Evolutionary conservation across 2,329 filamentous ascomycete species (phyloP), one percentile per base, ranked within the genome.

Genomic region (Talaromyces pinophilus): DNA sequence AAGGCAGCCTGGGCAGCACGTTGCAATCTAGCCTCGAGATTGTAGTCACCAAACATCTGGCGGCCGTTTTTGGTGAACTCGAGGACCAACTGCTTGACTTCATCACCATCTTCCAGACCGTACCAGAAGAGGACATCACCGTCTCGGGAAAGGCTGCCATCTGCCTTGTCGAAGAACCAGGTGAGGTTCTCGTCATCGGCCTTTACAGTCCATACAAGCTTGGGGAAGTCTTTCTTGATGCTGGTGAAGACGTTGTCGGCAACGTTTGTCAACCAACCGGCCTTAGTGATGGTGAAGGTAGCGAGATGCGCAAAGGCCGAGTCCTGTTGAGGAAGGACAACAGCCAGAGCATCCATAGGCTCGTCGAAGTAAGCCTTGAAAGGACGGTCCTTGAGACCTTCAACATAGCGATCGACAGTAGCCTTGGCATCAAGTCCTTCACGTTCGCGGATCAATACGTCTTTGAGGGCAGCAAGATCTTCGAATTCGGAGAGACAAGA

Each of bases 121-220:
- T 96, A 97, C 91, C 94, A 98, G 84, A 98, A 98, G 75, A 98
- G 89, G 46, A 97, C 92, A 75, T 93, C 92, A 67, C 92, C 92
- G 71, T 92, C 88, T 65, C 89, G 88, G 69, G 90, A 92, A 73
- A 97, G 86, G 79, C 92, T 97, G 65, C 95, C 94, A 72, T 97
- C 93, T 10, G 94, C 91, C 85, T 97, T 97, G 80, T 97, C 93
- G 72, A 96, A 96, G 84, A 98, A 97, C 95, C 94, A 98, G 11
- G 92, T 93, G 73, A 98, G 84, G 78, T 98, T 97, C 85, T 98
- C 94, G 73, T 98, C 93, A 71, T 96, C 91, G 75, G 93, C 90
- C 82, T 92, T 94, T 68, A 97, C 94, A n/a, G 93, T 96, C 94
- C 93, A 99, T 70, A 92, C 91, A 70, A 98, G 85, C 81, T 90